Percentiles rank a stretch among this genome's conserved stretches.
Conservation (phyloP, 106 monocot genomes). For the Triglochin maritima region DNA sequence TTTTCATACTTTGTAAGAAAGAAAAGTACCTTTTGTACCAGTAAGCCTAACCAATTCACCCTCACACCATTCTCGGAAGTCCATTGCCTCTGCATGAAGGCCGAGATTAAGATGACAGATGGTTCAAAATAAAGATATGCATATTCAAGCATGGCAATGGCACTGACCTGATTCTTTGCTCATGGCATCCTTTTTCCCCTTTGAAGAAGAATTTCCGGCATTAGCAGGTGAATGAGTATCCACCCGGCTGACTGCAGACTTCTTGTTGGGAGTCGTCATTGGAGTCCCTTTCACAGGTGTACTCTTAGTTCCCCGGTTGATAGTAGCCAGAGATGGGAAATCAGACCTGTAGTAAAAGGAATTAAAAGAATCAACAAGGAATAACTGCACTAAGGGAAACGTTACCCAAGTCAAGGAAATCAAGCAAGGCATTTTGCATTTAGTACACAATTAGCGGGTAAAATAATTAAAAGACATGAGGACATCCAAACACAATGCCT, state of each 20-base stretch:
- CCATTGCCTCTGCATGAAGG: constrained; percentile 70
- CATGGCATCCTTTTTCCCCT: constrained; percentile 34
- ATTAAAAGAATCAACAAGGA: neutral
- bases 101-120: neutral
- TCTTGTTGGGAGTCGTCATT: constrained; percentile 18
- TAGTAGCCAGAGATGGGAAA: constrained; percentile 43
- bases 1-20: neutral
- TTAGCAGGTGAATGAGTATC: constrained; percentile 14
- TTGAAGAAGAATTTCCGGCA: constrained; percentile 22
- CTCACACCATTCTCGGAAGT: constrained; percentile 92
- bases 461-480: no score
- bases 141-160: neutral
- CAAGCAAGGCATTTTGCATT: neutral
- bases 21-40: constrained; percentile 57
- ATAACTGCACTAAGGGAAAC: neutral
- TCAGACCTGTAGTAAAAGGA: constrained; percentile 28
- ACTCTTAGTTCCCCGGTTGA: constrained; percentile 33
- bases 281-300: constrained; percentile 18
- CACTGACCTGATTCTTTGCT: constrained; percentile 45
- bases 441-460: neutral
- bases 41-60: constrained; percentile 65
- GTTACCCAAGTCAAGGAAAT: neutral
- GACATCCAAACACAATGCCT: no score
- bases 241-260: constrained; percentile 4
- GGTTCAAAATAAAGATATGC: neutral